These are phyloP conservation scores for Ophiostoma piceae DNA, from an alignment of 2,329 filamentous ascomycete species.

Conservation along the genomic window DNA sequence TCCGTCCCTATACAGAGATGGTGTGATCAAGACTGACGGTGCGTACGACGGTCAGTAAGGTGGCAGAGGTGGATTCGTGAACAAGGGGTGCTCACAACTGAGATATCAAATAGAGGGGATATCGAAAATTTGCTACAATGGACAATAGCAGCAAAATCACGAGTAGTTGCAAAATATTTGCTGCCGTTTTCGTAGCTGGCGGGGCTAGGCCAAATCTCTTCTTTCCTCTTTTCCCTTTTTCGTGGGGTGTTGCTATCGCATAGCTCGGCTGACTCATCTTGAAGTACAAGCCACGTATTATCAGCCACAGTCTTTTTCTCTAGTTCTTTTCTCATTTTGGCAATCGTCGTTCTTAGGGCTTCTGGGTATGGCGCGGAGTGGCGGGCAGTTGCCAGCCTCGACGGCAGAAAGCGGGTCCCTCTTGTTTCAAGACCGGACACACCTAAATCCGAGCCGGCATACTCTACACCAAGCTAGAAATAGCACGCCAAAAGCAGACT, in stretches of 20 bases:
- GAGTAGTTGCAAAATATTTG: constrained; percentile 21
- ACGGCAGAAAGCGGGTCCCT: not conserved
- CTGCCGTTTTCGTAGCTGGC: constrained; percentile 22
- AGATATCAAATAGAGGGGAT: constrained; percentile 5
- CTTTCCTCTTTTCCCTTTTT: not conserved
- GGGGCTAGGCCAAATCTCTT: constrained; percentile 19
- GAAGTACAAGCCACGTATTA: too few species aligned
- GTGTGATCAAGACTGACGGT: not conserved
- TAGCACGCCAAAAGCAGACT: not conserved
- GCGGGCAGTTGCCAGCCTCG: not conserved
- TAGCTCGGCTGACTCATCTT: too few species aligned
- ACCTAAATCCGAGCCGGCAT: constrained; percentile 2
- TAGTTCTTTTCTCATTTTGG: too few species aligned
- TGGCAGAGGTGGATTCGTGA: constrained; percentile 15
- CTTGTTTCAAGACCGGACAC: constrained; percentile 11
- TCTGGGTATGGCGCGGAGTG: not conserved
- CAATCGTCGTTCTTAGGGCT: constrained; percentile 17
- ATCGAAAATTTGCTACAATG: constrained; percentile 17
- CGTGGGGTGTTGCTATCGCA: constrained; percentile 17
- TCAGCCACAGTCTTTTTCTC: too few species aligned
- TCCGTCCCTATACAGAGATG: not conserved
- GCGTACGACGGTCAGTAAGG: not conserved
- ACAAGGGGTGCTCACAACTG: constrained; percentile 14
- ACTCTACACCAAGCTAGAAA: not conserved
- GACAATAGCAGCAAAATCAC: not conserved